Evolutionary conservation across 202 grass and related monocot species (phyloP), one percentile per base, ranked within the genome.

Genomic region (Panicum virgatum): DNA sequence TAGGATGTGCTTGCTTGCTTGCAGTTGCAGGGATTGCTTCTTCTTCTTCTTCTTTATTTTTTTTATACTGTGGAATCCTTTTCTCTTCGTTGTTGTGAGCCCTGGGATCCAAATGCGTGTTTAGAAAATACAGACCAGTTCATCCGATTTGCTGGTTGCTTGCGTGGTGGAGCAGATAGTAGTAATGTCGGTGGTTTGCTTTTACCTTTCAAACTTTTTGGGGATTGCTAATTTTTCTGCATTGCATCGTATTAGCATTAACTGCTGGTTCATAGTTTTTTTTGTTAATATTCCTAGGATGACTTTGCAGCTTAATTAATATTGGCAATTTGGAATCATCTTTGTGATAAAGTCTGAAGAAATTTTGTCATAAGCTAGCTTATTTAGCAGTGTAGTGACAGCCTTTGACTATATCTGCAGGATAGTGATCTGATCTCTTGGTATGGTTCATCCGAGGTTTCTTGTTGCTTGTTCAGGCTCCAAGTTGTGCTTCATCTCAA

Each of bases 401-500:
- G 32, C 3, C 9, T 77, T 58, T 60, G 36, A 9, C 87, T 89
- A 9, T 32, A 52, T 77, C 5, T 82, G 73, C 79, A 89, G 88
- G 79, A 37, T n/a, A 38, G 42, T 34, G 44, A 54, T 78, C 60
- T 86, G 73, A 86, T 79, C 42, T 86, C 19, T 52, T 52, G 60
- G 32, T 62, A 74, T 79, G 78, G 79, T 75, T 90, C 79, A 79
- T 74, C 67, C 66, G 23, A 83, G 88, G 79, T 79, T 89, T 18
- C 83, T 89, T 30, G 66, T 86, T 78, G 72, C 78, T 82, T 89
- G 67, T 72, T 82, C 88, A 82, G 65, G 70, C 53, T 90, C 83
- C 64, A 76, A 77, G 36, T 26, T 84, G 80, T 84, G 84, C 43
- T 90, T 87, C 59, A 83, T 84, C 72, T 62, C 78, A 77, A 83